phyloP scores from a whole-genome alignment of 805 yeast genomes.

The Clavispora asparagi region DNA sequence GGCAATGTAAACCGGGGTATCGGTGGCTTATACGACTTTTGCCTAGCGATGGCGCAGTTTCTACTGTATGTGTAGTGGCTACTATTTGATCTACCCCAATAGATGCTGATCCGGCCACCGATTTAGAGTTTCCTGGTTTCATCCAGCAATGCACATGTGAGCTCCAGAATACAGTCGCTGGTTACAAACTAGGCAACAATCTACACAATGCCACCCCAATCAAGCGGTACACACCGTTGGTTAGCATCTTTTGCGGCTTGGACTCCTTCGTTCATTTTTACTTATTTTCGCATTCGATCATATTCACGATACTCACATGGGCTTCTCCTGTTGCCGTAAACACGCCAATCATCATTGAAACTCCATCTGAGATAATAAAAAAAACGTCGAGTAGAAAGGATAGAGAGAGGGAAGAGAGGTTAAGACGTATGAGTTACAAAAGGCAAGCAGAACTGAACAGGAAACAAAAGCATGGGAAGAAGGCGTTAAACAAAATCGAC shows the following conservation, averaged over 20 bases:
- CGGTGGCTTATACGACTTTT: no score
- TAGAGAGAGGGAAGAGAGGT: conserved; percentile 1
- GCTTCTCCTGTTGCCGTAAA: not conserved
- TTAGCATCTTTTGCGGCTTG: not conserved
- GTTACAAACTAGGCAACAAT: not conserved
- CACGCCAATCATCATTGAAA: not conserved
- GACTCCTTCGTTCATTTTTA: conserved; percentile 3
- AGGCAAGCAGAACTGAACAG: conserved; percentile 16
- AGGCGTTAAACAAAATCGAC: not conserved
- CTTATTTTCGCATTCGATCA: conserved; percentile 3
- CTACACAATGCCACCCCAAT: not conserved
- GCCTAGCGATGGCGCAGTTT: no score
- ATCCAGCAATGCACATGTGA: not conserved
- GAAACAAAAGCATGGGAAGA: conserved; percentile 7
- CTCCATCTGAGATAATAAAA: not conserved
- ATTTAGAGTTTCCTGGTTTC: not conserved
- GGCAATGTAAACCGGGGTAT: no score
- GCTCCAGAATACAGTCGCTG: not conserved
- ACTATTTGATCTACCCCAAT: no score
- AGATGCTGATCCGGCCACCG: no score
- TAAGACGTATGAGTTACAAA: conserved; percentile 10
- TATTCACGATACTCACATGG: not conserved
- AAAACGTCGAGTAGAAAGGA: conserved; percentile 1
- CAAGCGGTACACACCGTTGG: not conserved
- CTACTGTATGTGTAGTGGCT: no score